phyloP scores from a whole-genome alignment of 768 basidiomycete genomes.

The Tricholoma hemisulphureum region DNA sequence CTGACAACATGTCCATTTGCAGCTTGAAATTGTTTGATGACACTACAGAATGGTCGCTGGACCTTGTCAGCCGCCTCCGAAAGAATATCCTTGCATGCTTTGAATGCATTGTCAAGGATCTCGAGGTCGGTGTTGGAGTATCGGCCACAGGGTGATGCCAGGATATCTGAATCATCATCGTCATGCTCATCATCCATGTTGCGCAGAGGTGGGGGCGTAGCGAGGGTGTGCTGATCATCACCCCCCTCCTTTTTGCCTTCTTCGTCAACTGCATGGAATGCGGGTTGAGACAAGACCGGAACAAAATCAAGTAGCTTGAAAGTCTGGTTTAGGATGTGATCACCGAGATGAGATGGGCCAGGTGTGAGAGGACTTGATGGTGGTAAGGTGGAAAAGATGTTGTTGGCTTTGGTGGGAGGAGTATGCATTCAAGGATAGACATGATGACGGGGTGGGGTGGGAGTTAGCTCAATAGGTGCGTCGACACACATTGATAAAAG shows the following conservation, averaged over 20 bases:
- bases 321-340: too few species aligned
- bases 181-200: background rate
- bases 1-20: too few species aligned
- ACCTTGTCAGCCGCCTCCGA: too few species aligned
- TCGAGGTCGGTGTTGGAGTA: background rate
- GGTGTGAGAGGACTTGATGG: background rate
- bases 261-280: too few species aligned
- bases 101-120: background rate
- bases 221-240: too few species aligned
- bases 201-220: background rate
- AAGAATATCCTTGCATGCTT: background rate
- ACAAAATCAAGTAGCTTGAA: too few species aligned
- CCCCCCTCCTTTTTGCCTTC: too few species aligned
- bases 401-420: background rate
- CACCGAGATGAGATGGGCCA: too few species aligned
- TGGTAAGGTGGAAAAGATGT: background rate
- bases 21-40: too few species aligned
- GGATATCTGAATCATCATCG: background rate
- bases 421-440: background rate
- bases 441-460: background rate
- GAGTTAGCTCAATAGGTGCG: background rate
- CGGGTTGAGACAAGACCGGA: too few species aligned
- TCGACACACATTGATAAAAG: background rate
- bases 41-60: too few species aligned
- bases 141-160: background rate